A percentile compares a stretch with the other conserved stretches of the same genome.
These are phyloP conservation scores for Wakefieldia striispora DNA, from an alignment of 768 basidiomycete species.

Conservation along the genomic window DNA sequence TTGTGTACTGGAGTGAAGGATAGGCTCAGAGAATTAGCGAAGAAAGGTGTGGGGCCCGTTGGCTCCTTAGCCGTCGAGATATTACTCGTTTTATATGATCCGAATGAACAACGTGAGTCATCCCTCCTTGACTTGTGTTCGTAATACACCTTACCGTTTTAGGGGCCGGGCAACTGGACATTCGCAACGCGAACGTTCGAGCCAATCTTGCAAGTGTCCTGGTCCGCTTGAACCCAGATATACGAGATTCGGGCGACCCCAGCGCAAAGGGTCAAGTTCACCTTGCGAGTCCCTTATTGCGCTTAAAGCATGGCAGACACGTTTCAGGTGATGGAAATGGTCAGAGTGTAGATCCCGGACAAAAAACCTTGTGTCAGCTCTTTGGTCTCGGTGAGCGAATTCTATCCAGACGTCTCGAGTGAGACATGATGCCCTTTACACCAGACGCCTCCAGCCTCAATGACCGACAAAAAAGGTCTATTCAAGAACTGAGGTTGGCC, in stretches of 20 bases:
- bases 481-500: conserved; percentile 5
- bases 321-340: no score
- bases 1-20: conserved; percentile 4
- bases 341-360: neutral
- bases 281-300: no score
- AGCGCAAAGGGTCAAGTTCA: neutral
- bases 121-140: neutral
- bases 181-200: conserved; percentile 4
- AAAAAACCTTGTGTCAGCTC: conserved; percentile 1
- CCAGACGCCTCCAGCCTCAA: conserved; percentile 3
- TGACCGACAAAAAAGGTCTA: neutral
- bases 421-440: neutral
- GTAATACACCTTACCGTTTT: neutral
- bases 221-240: neutral
- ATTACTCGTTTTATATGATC: neutral
- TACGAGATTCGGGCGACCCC: neutral
- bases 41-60: neutral
- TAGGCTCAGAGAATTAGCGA: conserved; percentile 10
- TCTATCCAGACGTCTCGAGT: neutral
- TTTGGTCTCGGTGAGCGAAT: conserved; percentile 12
- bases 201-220: conserved; percentile 13
- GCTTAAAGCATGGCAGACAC: no score
- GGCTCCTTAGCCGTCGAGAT: conserved; percentile 6
- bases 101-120: neutral
- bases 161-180: conserved; percentile 9